Base-by-base conservation (phyloP, 495 filamentous ascomycete species). In the Penicillium arizonense region DNA sequence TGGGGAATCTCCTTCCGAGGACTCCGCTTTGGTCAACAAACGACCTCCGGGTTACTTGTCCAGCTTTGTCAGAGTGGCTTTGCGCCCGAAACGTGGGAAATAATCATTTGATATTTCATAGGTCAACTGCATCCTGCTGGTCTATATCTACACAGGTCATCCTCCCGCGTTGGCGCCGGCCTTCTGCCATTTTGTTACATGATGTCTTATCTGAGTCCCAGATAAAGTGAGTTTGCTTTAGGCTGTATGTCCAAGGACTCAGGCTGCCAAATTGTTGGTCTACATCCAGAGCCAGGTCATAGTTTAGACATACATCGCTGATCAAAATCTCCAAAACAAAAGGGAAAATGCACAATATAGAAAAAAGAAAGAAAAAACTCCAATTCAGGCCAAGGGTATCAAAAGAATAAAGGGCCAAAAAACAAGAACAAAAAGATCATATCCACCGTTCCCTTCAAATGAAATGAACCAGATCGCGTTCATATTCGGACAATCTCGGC, bases 341-440 rank as follows among this genome's bases (percentile, higher is more conserved):
- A 36, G 30, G 20, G 23, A 40, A 43, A 26, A 13, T 10, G 43
- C 14, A 36, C 26, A 37, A 48, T 18, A 16, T 4, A 35, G 41
- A 47, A 50, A 28, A 9, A 40, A 28, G 9, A 41, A 49, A 12
- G 3, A 44, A 32, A 53, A 44, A 53, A 46, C 42, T 36, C 47
- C 35, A 62, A 57, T 52, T 32, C 46, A 38, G 14, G 24, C 55
- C 48, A 38, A 30, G 59, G 59, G 59, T 62, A 62, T 62, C 51
- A 58, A 55, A 53, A 46, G 47, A 51, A 44, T 44, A 52, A 26
- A 55, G 35, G 43, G 47, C 18, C 55, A 44, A 58, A 56, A 38
- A 42, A 55, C 38, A 48, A 21, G 40, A 44, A 37, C 38, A 45
- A 9, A 5, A n/a, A 26, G 9, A 23, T 11, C 30, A 46, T 37